These are phyloP conservation scores for Neurospora crassa DNA, from an alignment of 2,329 filamentous ascomycete genomes.

Conservation along the genomic window DNA sequence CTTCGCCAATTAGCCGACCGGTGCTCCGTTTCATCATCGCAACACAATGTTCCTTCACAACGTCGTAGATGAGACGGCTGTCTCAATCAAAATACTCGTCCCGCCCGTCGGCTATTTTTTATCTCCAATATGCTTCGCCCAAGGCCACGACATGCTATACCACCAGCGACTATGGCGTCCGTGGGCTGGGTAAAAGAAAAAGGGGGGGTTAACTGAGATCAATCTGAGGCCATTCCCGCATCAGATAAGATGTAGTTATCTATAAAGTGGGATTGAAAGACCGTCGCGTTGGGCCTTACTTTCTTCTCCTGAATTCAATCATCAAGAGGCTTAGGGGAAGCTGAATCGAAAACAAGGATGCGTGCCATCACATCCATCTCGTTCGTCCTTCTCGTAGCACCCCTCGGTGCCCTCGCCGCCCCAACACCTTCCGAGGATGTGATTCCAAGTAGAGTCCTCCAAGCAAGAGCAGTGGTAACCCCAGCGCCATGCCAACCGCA, in stretches of 20 bases:
- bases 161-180: background rate
- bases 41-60: background rate
- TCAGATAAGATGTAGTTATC: background rate
- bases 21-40: background rate
- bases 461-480: conserved; percentile 6
- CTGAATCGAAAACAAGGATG: background rate
- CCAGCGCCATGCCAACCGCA: conserved; percentile 15
- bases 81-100: background rate
- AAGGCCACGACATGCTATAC: background rate
- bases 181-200: background rate
- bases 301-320: background rate
- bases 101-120: background rate
- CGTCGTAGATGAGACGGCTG: background rate
- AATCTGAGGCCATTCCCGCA: background rate
- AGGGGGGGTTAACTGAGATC: background rate
- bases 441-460: background rate
- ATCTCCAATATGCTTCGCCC: background rate
- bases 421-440: background rate
- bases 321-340: background rate
- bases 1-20: background rate
- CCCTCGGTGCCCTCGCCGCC: background rate
- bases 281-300: background rate
- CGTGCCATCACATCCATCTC: background rate
- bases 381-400: background rate
- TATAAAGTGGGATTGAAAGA: background rate